A percentile compares a stretch with the other conserved stretches of the same genome.
These are phyloP conservation scores for Exophiala spinifera DNA, from an alignment of 2,329 filamentous ascomycete genomes.

Conservation along the genomic window DNA sequence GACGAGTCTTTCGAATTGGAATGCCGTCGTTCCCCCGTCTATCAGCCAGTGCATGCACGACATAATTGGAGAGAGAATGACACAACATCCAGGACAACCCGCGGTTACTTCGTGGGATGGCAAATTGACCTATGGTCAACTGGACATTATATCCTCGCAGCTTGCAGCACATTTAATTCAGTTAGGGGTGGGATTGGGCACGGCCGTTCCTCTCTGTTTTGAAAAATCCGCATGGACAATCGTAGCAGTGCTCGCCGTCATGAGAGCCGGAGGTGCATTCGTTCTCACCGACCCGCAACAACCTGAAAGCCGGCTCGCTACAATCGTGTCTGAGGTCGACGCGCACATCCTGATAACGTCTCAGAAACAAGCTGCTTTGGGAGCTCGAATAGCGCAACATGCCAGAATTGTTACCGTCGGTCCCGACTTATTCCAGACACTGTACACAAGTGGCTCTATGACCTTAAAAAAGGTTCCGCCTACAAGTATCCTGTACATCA, in stretches of 20 bases:
- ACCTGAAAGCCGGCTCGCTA: constrained; percentile 35
- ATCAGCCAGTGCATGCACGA: constrained; percentile 24
- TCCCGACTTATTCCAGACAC: neutral
- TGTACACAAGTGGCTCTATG: neutral
- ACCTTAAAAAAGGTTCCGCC: neutral
- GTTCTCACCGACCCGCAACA: constrained; percentile 41
- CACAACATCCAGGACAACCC: neutral
- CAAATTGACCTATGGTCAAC: constrained; percentile 34
- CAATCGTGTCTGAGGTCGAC: constrained; percentile 36
- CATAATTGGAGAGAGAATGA: constrained; percentile 10
- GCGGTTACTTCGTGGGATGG: constrained; percentile 41
- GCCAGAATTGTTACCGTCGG: neutral
- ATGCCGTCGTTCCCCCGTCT: constrained; percentile 20
- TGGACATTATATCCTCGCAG: constrained; percentile 34
- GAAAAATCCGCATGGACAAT: constrained; percentile 43
- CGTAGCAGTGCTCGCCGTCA: constrained; percentile 39
- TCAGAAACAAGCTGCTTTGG: neutral
- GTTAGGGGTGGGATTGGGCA: constrained; percentile 39
- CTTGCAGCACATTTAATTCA: constrained; percentile 37
- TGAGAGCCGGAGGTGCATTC: constrained; percentile 42
- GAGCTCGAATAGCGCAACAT: neutral
- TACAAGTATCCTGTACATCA: constrained; percentile 45
- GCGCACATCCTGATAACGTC: constrained; percentile 32
- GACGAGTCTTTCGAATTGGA: constrained; percentile 27
- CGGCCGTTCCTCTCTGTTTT: constrained; percentile 39